These are phyloP conservation scores for Daldinia concentrica DNA, from an alignment of 495 filamentous ascomycete species.

Conservation along the genomic window DNA sequence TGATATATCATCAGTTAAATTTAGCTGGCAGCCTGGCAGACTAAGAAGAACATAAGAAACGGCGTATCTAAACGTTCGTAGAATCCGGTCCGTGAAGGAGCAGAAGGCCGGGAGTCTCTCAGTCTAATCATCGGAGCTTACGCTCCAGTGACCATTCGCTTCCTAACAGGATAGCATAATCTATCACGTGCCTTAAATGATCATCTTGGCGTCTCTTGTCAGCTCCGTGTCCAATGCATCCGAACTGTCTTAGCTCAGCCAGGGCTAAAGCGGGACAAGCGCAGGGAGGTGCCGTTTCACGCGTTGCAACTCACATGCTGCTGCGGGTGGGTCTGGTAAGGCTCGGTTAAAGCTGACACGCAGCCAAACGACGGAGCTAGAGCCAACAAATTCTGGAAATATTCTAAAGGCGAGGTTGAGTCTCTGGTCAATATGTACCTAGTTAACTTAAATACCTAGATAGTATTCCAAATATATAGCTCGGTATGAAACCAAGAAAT, in stretches of 20 bases:
- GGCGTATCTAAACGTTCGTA: background rate
- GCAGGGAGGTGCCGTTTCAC: constrained; percentile 32
- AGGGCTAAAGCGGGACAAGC: constrained; percentile 29
- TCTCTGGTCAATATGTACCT: background rate
- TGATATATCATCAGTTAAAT: background rate
- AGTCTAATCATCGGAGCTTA: constrained; percentile 28
- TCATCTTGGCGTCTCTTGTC: constrained; percentile 29
- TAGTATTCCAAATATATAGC: background rate
- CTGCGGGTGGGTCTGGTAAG: constrained; percentile 20
- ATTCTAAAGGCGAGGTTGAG: background rate
- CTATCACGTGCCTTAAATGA: constrained; percentile 36
- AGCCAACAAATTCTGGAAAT: constrained; percentile 28
- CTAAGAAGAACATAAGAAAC: background rate
- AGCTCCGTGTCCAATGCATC: constrained; percentile 30
- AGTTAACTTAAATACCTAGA: too few species aligned
- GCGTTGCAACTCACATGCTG: constrained; percentile 26
- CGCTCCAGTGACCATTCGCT: constrained; percentile 15
- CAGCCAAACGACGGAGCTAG: constrained; percentile 6
- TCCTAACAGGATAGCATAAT: background rate
- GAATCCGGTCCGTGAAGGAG: constrained; percentile 1
- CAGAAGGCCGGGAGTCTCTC: background rate
- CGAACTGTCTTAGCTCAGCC: constrained; percentile 30
- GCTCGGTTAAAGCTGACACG: constrained; percentile 31
- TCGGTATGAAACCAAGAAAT: background rate
- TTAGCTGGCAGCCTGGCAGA: background rate